Evolutionary conservation across 177 flowering plant species (phyloP).

Genomic region (Tripterygium wilfordii): DNA sequence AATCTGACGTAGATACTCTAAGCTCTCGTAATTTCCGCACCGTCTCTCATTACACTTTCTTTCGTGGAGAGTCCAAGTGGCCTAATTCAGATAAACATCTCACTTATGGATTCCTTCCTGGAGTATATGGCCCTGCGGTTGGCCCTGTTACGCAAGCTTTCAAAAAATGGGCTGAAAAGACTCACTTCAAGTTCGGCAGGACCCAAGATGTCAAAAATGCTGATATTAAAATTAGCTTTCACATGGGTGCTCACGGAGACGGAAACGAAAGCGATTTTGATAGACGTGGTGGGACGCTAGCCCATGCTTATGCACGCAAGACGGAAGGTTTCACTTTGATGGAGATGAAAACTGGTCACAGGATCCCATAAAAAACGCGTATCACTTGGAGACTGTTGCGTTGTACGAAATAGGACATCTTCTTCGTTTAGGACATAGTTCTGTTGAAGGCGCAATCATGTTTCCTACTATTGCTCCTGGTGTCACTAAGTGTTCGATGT

Average conservation of each 20-base stretch:
- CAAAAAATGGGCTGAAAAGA: slow-evolving; percentile 15
- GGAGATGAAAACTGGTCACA: not conserved
- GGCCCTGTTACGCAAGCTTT: slow-evolving; percentile 13
- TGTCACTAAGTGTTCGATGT: too few species aligned
- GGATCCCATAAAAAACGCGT: not conserved
- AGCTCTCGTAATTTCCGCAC: slow-evolving; percentile 8
- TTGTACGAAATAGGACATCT: too few species aligned
- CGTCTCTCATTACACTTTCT: too few species aligned
- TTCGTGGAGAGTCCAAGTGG: slow-evolving; percentile 6
- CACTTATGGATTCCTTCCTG: slow-evolving; percentile 7
- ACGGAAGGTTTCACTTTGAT: not conserved
- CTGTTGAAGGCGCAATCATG: too few species aligned
- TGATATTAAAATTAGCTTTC: slow-evolving; percentile 20
- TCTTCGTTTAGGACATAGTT: too few species aligned
- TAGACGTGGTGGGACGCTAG: not conserved
- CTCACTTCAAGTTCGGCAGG: slow-evolving; percentile 12
- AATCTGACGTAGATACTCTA: too few species aligned
- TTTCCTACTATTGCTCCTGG: too few species aligned
- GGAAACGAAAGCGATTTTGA: too few species aligned
- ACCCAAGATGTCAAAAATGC: slow-evolving; percentile 2
- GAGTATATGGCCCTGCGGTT: too few species aligned
- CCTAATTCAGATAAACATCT: slow-evolving; percentile 8
- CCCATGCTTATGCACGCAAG: not conserved
- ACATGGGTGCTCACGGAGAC: too few species aligned
- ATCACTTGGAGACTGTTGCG: not conserved